These are phyloP conservation scores for Dryas octopetala DNA, from an alignment of 306 rosid species.

Conservation along the genomic window DNA sequence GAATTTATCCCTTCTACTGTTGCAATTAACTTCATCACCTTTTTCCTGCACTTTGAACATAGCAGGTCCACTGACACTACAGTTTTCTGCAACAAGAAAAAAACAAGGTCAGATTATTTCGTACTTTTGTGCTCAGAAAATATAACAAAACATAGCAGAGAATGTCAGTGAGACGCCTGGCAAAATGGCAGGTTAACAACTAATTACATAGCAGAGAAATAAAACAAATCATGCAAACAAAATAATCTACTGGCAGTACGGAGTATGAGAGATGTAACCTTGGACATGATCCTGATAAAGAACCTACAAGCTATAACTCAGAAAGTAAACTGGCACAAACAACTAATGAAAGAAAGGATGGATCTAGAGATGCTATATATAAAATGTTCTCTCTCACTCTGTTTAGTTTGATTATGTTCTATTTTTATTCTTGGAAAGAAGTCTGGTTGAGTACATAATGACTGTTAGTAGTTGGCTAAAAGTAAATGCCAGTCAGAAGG, in stretches of 20 bases:
- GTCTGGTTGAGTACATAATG: slow-evolving; percentile 31
- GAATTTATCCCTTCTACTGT: slow-evolving; percentile 44
- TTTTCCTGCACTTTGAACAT: slow-evolving; percentile 53
- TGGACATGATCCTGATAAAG: slow-evolving; percentile 41
- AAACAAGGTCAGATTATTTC: slow-evolving; percentile 17
- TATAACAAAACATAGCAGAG: background rate
- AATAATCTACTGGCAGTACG: background rate
- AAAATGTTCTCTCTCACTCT: slow-evolving; percentile 7
- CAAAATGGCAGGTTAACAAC: slow-evolving; percentile 25
- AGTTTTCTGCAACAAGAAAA: slow-evolving; percentile 54
- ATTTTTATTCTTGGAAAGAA: background rate
- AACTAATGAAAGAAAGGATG: slow-evolving; percentile 13
- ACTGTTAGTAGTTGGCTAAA: slow-evolving; percentile 32
- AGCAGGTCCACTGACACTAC: slow-evolving; percentile 50
- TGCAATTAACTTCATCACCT: slow-evolving; percentile 53
- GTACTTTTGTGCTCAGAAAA: slow-evolving; percentile 9
- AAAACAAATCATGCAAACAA: slow-evolving; percentile 7
- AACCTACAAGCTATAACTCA: background rate
- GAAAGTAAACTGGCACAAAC: slow-evolving; percentile 24
- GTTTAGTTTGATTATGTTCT: background rate
- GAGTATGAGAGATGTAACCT: slow-evolving; percentile 39
- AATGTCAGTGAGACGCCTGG: slow-evolving; percentile 25
- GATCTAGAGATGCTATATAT: slow-evolving; percentile 12
- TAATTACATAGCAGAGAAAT: slow-evolving; percentile 23
- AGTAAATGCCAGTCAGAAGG: slow-evolving; percentile 39